Evolutionary conservation across 2,329 filamentous ascomycete genomes (phyloP), one percentile per base, ranked within the genome.

Genomic region (Fusarium coicis): DNA sequence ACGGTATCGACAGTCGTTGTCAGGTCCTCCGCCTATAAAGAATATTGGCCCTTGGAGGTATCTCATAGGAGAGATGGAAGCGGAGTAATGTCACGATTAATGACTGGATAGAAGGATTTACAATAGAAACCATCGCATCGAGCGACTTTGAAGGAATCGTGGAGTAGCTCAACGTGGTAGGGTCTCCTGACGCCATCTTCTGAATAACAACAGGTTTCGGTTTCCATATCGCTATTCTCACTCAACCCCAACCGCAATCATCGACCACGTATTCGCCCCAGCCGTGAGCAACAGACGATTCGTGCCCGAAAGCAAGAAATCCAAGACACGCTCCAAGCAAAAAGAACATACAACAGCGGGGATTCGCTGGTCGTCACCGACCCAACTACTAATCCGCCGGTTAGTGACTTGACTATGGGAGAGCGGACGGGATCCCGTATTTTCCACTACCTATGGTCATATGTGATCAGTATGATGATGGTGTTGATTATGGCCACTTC

Each of bases 1-100:
- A 93, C 83, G 91, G 91, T 28, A 90, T 93, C 71, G 84, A 83
- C 67, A 91, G 89, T 80, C 87, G 88, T 70, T 89, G 87, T 75
- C 88, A 90, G 79, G 85, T 90, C 58, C 81, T 91, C 75, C 85
- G 86, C 68, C 80, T 91, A 73, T 90, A 66, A 74, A 23, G 19
- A 14, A 23, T 36, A n/a, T 26, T 39, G 18, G 50, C 32, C 36
- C 42, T 21, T 21, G 16, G 37, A 40, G 23, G 23, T 42, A 26
- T 40, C 39, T 28, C n/a, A 40, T 52, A 21, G 30, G 52, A 40
- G 10, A 56, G 43, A 36, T 55, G 42, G 42, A 54, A 15, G 36
- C 36, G 46, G 43, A 49, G 55, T 37, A 32, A 43, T 56, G 30
- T 72, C 44, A 60, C 50, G 39, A 74, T 46, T 63, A 50, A 74